A percentile compares a stretch with the other conserved stretches of the same genome.
Conservation (phyloP, 1,284 basidiomycete genomes). For the Leccinum pallidistipes region DNA sequence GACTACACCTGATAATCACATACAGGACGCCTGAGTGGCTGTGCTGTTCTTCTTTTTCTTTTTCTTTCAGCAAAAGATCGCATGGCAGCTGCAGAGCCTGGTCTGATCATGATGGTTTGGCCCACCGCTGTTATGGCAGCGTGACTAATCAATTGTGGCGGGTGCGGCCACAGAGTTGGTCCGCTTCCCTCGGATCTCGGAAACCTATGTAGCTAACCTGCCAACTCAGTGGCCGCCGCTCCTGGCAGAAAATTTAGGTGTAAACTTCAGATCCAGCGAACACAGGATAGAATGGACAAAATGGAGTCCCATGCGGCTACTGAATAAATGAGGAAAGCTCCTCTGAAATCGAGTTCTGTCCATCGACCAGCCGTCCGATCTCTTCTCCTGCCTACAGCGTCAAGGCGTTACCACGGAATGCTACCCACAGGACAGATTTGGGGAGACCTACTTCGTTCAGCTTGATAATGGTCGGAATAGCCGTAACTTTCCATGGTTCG, state of each 20-base stretch:
- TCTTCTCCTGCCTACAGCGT: constrained; percentile 47
- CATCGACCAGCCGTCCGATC: constrained; percentile 59
- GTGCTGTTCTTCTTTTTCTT: not conserved
- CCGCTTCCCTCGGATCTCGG: not conserved
- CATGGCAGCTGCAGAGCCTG: not conserved
- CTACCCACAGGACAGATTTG: constrained; percentile 3
- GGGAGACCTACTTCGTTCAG: constrained; percentile 55
- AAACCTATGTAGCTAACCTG: not conserved
- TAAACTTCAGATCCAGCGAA: not conserved
- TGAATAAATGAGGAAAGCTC: constrained; percentile 23
- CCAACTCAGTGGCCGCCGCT: not conserved
- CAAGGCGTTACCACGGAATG: constrained; percentile 1
- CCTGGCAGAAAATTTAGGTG: not conserved
- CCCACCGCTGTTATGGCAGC: not conserved
- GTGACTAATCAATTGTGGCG: not conserved
- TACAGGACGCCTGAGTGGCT: not conserved
- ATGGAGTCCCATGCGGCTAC: constrained; percentile 12
- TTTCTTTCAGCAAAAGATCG: not conserved
- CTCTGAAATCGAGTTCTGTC: constrained; percentile 32
- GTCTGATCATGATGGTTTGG: not conserved
- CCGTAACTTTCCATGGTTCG: constrained; percentile 62
- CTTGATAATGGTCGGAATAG: constrained; percentile 75
- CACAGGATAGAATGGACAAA: constrained; percentile 8
- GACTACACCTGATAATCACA: not conserved
- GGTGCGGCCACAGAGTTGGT: not conserved